phyloP scores from a whole-genome alignment of 2,329 filamentous ascomycete genomes.

The Paraphoma sp. region DNA sequence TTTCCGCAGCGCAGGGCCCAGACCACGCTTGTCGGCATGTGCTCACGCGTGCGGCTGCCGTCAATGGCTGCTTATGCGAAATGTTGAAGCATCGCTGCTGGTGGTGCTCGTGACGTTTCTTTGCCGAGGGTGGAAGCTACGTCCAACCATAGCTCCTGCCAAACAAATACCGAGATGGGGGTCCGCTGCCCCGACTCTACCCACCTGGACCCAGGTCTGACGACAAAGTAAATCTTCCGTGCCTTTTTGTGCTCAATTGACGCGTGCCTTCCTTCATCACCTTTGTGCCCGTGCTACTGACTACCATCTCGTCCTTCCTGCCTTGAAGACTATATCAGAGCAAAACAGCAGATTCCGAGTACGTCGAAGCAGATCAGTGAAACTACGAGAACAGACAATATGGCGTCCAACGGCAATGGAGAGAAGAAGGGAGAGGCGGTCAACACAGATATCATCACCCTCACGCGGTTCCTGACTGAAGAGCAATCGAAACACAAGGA shows the following conservation, averaged over 20 bases:
- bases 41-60: background rate
- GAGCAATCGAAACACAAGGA: conserved; percentile 93
- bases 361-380: background rate
- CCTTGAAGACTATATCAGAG: background rate
- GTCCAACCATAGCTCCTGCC: conserved; percentile 33
- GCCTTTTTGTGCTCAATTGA: conserved; percentile 3
- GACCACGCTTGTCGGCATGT: background rate
- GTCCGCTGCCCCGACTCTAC: conserved; percentile 48
- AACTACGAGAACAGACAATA: conserved; percentile 20
- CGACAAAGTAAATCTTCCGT: conserved; percentile 32
- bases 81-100: conserved; percentile 20
- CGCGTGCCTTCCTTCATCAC: conserved; percentile 9
- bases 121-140: conserved; percentile 40
- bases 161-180: conserved; percentile 41
- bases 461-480: conserved; percentile 95
- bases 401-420: conserved; percentile 50
- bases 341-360: too few relatives aligned
- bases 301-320: background rate
- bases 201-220: conserved; percentile 43
- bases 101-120: conserved; percentile 32
- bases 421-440: conserved; percentile 63
- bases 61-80: conserved; percentile 10
- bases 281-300: conserved; percentile 3
- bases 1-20: conserved; percentile 4
- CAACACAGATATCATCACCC: conserved; percentile 94